phyloP scores from a whole-genome alignment of 2,329 filamentous ascomycete genomes.

The Colletotrichum lini region DNA sequence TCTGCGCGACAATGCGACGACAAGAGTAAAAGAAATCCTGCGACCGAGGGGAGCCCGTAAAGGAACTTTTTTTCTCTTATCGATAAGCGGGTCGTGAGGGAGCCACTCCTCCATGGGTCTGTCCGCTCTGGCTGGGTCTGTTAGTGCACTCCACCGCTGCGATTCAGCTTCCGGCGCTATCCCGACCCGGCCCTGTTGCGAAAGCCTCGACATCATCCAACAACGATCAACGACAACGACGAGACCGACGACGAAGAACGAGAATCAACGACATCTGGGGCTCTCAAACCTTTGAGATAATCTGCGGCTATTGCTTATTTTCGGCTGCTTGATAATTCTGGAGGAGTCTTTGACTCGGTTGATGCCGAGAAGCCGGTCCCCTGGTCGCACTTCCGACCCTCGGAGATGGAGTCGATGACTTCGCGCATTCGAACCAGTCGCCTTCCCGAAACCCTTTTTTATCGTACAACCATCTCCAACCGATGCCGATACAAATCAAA shows the following conservation, averaged over 20 bases:
- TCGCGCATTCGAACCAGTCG: slow-evolving; percentile 35
- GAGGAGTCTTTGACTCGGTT: slow-evolving; percentile 34
- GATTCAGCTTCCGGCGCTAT: slow-evolving; percentile 32
- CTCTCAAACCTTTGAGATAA: not conserved
- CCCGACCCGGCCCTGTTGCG: slow-evolving; percentile 29
- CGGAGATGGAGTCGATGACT: slow-evolving; percentile 57
- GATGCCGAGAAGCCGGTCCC: slow-evolving; percentile 37
- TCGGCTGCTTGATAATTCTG: not conserved
- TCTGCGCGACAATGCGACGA: slow-evolving; percentile 35
- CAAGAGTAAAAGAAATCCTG: slow-evolving; percentile 28
- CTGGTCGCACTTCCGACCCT: slow-evolving; percentile 44
- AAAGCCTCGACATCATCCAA: slow-evolving; percentile 25
- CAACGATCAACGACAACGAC: slow-evolving; percentile 9
- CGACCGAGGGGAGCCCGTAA: slow-evolving; percentile 24
- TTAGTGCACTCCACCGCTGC: slow-evolving; percentile 37
- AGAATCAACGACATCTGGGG: not conserved
- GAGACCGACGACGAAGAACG: not conserved
- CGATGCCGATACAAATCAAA: slow-evolving; percentile 16
- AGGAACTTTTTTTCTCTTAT: slow-evolving; percentile 34
- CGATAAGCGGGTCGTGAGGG: slow-evolving; percentile 11
- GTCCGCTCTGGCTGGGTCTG: slow-evolving; percentile 13
- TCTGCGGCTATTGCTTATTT: not conserved
- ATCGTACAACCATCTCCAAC: slow-evolving; percentile 20
- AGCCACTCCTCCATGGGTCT: not conserved
- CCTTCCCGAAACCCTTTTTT: slow-evolving; percentile 23